Evolutionary conservation across 345 rosid genomes (phyloP).

Genomic region (Eutrema heterophyllum): DNA sequence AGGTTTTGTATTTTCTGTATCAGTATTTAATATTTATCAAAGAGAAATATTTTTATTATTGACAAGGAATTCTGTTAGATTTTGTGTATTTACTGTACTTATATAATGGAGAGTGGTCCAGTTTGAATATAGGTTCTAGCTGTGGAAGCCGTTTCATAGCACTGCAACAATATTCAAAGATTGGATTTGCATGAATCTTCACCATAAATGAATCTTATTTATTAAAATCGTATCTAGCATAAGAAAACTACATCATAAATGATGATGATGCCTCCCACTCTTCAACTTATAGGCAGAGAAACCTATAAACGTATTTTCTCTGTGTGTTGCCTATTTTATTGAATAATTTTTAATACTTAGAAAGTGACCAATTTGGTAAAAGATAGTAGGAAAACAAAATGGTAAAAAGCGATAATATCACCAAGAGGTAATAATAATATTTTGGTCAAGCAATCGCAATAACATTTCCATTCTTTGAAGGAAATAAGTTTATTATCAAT

Average conservation of each 20-base stretch:
- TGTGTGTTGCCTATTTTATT: not conserved
- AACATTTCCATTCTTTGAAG: not conserved
- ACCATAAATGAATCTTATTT: conserved; percentile 7
- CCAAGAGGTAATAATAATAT: not conserved
- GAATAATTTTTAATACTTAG: not conserved
- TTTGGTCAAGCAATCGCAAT: not conserved
- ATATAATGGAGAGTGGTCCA: conserved; percentile 3
- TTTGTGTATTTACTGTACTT: not conserved
- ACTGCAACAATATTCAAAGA: conserved; percentile 13
- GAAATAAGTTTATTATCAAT: not conserved
- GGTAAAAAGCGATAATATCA: not conserved
- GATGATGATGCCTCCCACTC: not conserved
- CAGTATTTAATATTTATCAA: not conserved
- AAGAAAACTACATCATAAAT: not conserved
- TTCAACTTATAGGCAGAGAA: not conserved
- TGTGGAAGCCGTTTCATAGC: conserved; percentile 13
- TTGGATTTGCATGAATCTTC: conserved; percentile 26
- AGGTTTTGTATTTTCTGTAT: not conserved
- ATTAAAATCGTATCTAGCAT: conserved; percentile 7
- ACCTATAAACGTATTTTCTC: not conserved
- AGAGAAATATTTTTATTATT: not conserved
- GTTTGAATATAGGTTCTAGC: conserved; percentile 8
- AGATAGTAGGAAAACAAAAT: not conserved
- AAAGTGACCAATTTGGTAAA: not conserved
- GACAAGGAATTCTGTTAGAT: not conserved